These are phyloP conservation scores for Sporothrix pallida DNA, from an alignment of 2,329 filamentous ascomycete species.

Conservation along the genomic window DNA sequence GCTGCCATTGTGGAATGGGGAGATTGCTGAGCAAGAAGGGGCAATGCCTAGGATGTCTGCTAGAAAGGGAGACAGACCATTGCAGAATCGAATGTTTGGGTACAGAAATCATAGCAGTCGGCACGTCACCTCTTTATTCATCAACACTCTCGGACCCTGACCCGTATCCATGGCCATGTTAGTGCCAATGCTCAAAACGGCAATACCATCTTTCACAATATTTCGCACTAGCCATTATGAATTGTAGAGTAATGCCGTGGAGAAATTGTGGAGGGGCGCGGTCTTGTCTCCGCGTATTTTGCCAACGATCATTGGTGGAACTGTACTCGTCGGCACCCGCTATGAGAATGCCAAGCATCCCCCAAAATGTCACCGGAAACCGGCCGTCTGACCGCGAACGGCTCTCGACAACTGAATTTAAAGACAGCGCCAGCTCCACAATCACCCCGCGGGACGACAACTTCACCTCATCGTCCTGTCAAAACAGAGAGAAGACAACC, in stretches of 20 bases:
- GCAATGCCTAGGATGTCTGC: neutral
- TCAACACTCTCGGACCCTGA: neutral
- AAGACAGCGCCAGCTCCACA: neutral
- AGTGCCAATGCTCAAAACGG: too few relatives aligned
- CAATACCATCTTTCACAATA: neutral
- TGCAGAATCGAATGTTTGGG: neutral
- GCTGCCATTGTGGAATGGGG: neutral
- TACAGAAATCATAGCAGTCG: neutral
- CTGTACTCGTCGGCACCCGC: too few relatives aligned
- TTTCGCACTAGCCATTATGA: too few relatives aligned
- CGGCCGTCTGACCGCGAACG: neutral
- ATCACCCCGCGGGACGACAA: neutral
- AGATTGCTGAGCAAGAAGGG: neutral
- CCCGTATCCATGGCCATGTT: neutral
- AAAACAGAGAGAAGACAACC: neutral
- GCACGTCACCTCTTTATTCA: neutral
- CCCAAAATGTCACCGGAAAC: too few relatives aligned
- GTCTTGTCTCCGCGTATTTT: too few relatives aligned
- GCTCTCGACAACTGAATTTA: neutral
- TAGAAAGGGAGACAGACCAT: neutral
- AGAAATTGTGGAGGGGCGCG: too few relatives aligned
- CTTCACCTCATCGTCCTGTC: neutral
- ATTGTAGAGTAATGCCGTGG: too few relatives aligned
- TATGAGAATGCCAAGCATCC: too few relatives aligned
- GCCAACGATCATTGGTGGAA: too few relatives aligned